Conservation (phyloP, 108 stramenopile species). For the Cyclotella baltica region DNA sequence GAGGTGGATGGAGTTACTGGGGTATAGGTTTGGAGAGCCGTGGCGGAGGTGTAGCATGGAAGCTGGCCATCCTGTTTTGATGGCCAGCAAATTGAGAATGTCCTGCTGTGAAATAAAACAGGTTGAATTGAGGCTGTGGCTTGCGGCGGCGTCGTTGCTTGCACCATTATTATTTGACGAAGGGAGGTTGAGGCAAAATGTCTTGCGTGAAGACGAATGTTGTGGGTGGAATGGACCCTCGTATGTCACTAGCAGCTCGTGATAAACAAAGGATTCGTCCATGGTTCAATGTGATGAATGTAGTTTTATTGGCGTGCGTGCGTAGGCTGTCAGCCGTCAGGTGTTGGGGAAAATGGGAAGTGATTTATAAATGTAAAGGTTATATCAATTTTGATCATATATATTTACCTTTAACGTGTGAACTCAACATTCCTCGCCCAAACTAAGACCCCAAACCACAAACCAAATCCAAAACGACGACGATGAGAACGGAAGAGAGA, state of each 20-base stretch:
- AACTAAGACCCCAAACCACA: too few relatives aligned
- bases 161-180: constrained; percentile 1
- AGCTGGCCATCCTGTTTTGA: constrained; percentile 35
- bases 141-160: neutral
- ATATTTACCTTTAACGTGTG: too few relatives aligned
- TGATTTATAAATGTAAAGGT: too few relatives aligned
- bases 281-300: neutral
- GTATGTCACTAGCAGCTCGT: constrained; percentile 39
- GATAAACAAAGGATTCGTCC: neutral
- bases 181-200: constrained; percentile 32
- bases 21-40: neutral
- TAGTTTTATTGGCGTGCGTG: neutral
- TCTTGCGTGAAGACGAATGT: constrained; percentile 7
- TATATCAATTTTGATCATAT: too few relatives aligned
- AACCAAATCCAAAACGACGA: too few relatives aligned
- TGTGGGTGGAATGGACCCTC: constrained; percentile 36
- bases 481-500: too few relatives aligned
- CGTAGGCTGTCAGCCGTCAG: too few relatives aligned
- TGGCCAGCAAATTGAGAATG: constrained; percentile 8
- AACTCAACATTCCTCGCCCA: too few relatives aligned
- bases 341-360: too few relatives aligned
- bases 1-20: neutral
- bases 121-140: neutral
- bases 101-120: constrained; percentile 18
- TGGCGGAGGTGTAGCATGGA: constrained; percentile 22